phyloP scores from a whole-genome alignment of 805 yeast genomes.

The Candida cerambycidarum region DNA sequence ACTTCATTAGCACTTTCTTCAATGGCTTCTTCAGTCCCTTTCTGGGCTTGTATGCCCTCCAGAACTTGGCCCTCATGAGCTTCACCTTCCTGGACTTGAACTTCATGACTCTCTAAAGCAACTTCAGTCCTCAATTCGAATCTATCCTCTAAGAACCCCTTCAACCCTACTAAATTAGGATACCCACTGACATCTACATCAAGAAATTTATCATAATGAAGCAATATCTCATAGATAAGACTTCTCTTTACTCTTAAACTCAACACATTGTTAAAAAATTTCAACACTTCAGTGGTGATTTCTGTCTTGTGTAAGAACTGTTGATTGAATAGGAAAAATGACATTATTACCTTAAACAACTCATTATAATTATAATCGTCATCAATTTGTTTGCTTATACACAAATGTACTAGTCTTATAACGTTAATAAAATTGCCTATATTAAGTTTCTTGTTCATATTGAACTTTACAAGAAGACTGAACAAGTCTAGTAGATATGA shows the following conservation, averaged over 20 bases:
- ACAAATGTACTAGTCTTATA: slow-evolving; percentile 10
- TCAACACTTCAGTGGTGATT: slow-evolving; percentile 9
- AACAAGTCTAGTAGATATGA: slow-evolving; percentile 34
- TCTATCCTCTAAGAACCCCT: slow-evolving; percentile 12
- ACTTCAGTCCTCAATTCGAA: slow-evolving; percentile 16
- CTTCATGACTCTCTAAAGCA: too few relatives aligned
- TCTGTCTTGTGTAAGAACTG: slow-evolving; percentile 4
- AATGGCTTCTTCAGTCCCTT: not conserved
- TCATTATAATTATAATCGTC: slow-evolving; percentile 26
- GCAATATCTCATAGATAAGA: slow-evolving; percentile 12
- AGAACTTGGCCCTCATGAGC: too few relatives aligned
- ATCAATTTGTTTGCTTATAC: slow-evolving; percentile 10
- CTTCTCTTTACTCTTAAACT: slow-evolving; percentile 1
- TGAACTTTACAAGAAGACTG: slow-evolving; percentile 34
- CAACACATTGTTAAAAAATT: slow-evolving; percentile 10
- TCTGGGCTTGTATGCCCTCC: too few relatives aligned
- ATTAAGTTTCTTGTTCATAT: slow-evolving; percentile 36
- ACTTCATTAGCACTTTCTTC: not conserved
- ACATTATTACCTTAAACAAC: slow-evolving; percentile 29
- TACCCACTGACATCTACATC: slow-evolving; percentile 2
- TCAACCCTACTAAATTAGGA: slow-evolving; percentile 6
- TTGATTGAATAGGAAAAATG: slow-evolving; percentile 28
- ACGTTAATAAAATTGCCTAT: slow-evolving; percentile 22
- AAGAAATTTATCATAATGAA: slow-evolving; percentile 17
- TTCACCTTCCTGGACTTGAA: too few relatives aligned